Evolutionary conservation across 2,329 filamentous ascomycete species (phyloP).

Genomic region (Calonectria naviculata): DNA sequence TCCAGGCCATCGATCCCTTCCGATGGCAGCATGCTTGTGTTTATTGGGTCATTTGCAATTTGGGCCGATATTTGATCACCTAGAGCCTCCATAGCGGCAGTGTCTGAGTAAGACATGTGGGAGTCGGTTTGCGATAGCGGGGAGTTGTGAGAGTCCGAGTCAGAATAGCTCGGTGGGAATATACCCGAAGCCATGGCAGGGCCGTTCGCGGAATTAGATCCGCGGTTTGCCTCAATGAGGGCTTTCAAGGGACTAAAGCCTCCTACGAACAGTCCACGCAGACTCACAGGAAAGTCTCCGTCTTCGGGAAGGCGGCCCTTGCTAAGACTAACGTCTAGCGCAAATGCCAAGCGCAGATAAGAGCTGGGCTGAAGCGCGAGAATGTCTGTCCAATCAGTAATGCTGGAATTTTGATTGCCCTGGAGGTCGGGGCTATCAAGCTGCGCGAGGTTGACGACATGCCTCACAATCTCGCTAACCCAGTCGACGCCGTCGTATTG

Average conservation of each 20-base stretch:
- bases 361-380: constrained; percentile 52
- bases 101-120: constrained; percentile 28
- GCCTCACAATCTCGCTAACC: constrained; percentile 55
- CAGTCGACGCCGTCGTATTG: constrained; percentile 59
- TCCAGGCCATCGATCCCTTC: constrained; percentile 45
- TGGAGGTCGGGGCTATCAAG: constrained; percentile 45
- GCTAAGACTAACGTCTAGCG: constrained; percentile 56
- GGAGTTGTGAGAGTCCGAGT: constrained; percentile 30
- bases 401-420: constrained; percentile 31
- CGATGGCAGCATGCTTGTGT: constrained; percentile 36
- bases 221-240: constrained; percentile 42
- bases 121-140: constrained; percentile 32
- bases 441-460: constrained; percentile 55
- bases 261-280: constrained; percentile 50
- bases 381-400: constrained; percentile 56
- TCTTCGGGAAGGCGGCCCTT: constrained; percentile 54
- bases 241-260: constrained; percentile 50
- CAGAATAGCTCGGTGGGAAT: constrained; percentile 8
- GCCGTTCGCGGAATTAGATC: neutral
- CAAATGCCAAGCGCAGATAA: constrained; percentile 56
- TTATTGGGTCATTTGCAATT: constrained; percentile 17
- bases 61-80: constrained; percentile 20
- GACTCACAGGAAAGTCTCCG: constrained; percentile 53
- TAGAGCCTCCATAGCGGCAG: constrained; percentile 24
- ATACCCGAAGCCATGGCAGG: neutral